A percentile compares a stretch with the other conserved stretches of the same genome.
Conservation (phyloP, 2,329 filamentous ascomycete species). For the Byssoonygena ceratinophila region DNA sequence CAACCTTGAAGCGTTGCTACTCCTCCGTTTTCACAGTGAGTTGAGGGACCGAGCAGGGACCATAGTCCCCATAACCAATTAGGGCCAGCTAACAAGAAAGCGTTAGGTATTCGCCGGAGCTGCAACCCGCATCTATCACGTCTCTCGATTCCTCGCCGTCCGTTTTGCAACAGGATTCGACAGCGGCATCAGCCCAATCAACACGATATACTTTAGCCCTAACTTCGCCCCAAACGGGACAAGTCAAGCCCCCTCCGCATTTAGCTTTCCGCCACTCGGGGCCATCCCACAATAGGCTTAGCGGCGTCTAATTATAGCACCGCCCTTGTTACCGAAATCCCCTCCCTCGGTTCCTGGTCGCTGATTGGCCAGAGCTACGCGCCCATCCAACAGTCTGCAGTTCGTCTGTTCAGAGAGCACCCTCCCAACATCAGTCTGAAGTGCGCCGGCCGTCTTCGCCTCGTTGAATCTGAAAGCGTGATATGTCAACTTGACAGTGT, state of each 20-base stretch:
- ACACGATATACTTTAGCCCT: neutral
- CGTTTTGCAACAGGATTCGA: neutral
- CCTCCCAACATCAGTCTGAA: conserved; percentile 5
- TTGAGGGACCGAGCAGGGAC: neutral
- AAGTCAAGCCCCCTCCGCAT: neutral
- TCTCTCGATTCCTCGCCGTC: neutral
- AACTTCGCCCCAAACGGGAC: conserved; percentile 13
- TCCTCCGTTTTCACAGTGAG: neutral
- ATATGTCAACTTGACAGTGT: neutral
- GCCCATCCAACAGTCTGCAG: conserved; percentile 10
- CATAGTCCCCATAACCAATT: neutral
- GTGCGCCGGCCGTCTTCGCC: conserved; percentile 9
- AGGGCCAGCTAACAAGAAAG: conserved; percentile 8
- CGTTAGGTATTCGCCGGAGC: neutral
- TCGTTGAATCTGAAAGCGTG: neutral
- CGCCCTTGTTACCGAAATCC: conserved; percentile 2
- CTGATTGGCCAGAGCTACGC: conserved; percentile 14
- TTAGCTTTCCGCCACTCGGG: neutral
- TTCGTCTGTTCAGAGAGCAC: neutral
- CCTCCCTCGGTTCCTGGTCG: neutral
- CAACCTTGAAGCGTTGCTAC: neutral
- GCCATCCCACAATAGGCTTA: conserved; percentile 14
- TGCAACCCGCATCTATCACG: neutral
- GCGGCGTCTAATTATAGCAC: conserved; percentile 15
- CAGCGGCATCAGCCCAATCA: conserved; percentile 10